phyloP scores from a whole-genome alignment of 768 basidiomycete species.

The Tremella mesenterica region DNA sequence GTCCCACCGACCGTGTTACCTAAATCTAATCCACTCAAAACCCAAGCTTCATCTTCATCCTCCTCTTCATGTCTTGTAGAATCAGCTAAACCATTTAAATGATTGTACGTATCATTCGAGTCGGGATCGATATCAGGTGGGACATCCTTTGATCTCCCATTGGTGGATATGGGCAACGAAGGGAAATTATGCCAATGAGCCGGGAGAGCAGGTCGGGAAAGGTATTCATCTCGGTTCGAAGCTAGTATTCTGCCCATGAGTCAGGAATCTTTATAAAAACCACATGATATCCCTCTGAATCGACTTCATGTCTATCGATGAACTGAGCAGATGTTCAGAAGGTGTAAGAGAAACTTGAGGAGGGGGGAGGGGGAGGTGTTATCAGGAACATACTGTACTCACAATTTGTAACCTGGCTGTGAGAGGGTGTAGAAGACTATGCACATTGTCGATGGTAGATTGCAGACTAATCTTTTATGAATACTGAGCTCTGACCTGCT shows the following conservation, averaged over 20 bases:
- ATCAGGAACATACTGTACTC: not conserved
- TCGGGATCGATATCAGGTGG: not conserved
- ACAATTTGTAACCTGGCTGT: constrained; percentile 37
- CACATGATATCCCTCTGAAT: not conserved
- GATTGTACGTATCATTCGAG: not conserved
- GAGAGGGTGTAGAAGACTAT: constrained; percentile 33
- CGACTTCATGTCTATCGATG: not conserved
- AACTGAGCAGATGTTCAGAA: too few species aligned
- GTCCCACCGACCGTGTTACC: constrained; percentile 37
- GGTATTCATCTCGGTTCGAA: constrained; percentile 46
- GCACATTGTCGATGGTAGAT: constrained; percentile 21
- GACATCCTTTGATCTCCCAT: not conserved
- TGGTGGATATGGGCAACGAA: not conserved
- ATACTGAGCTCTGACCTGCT: too few species aligned
- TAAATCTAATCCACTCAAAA: constrained; percentile 40
- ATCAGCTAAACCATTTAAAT: not conserved
- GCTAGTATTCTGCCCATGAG: constrained; percentile 32
- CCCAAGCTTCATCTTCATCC: not conserved
- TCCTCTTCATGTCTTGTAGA: not conserved
- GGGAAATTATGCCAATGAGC: constrained; percentile 40
- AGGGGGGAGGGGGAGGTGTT: too few species aligned
- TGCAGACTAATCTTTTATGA: too few species aligned
- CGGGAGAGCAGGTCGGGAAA: constrained; percentile 37
- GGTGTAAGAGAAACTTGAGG: too few species aligned
- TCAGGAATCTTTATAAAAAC: not conserved